Evolutionary conservation across 73 alveolate species (phyloP), one percentile per base, ranked within the genome.

Genomic region (Strombidium stylifer): DNA sequence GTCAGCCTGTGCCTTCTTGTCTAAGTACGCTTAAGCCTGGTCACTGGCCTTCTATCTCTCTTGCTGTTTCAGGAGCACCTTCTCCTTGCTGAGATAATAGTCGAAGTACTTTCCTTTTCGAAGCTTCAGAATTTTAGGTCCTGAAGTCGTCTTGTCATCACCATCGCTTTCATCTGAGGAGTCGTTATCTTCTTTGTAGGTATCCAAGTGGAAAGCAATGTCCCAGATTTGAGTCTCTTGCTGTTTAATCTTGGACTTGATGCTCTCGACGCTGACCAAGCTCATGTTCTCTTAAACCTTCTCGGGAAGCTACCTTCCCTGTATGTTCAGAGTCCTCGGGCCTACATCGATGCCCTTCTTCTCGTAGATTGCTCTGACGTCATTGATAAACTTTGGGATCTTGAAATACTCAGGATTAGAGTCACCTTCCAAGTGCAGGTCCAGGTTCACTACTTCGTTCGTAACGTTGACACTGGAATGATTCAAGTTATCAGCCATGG

Each of bases 401-500:
- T 56, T 59, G 51, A 59, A 59, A 47, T 59, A 59, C 34, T 40
- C 11, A n/a, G 26, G 16, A 16, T 40, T 41, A 5, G 23, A 3
- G 35, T 39, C 73, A 2, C 73, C 73, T 3, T 10, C 27, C 14
- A 36, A 16, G 48, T 59, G 35, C 23, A 59, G 28, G 20, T 10
- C 44, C 16, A 11, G 35, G 48, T 40, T 7, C 25, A 59, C 40
- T 1, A 58, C 40, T 25, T 59, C 73, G 35, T 59, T 59, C 5
- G 40, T 24, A 6, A 36, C 57, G 6, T 56, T 59, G 23, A 52
- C 40, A 30, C 40, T 44, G 19, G 75, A 34, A 44, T 70, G 84
- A 30, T 70, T 70, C 40, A 70, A 20, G 2, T 39, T 20, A 23
- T 70, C 84, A 3, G 60, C 74, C 21, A 70, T 20, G 8, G 84